These are phyloP conservation scores for Viola odorata DNA, from an alignment of 345 rosid species.

Conservation along the genomic window DNA sequence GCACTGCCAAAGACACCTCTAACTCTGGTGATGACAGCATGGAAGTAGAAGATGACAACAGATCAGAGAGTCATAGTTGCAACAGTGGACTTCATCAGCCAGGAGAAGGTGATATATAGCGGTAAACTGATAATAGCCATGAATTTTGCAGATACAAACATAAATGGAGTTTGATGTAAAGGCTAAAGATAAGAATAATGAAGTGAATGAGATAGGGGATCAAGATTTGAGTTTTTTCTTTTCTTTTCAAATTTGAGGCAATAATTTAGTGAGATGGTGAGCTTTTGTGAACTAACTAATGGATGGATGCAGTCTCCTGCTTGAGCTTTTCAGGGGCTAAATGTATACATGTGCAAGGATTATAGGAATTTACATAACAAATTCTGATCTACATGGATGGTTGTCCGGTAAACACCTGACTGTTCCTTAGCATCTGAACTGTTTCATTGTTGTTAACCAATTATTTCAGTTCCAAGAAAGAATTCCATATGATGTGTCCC, in stretches of 20 bases:
- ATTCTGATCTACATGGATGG: no score
- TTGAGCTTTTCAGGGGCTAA: no score
- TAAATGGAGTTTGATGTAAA: constrained; percentile 11
- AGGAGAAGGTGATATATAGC: constrained; percentile 8
- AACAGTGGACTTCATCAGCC: constrained; percentile 4
- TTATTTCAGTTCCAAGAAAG: no score
- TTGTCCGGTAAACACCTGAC: no score
- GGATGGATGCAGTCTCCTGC: no score
- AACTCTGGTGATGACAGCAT: constrained; percentile 12
- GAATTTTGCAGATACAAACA: constrained; percentile 20
- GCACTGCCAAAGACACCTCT: constrained; percentile 7
- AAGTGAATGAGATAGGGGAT: constrained; percentile 6
- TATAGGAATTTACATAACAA: no score
- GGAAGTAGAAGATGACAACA: constrained; percentile 12
- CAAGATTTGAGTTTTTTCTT: constrained; percentile 3
- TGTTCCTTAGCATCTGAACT: no score
- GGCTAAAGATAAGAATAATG: constrained; percentile 9
- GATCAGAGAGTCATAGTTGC: constrained; percentile 24
- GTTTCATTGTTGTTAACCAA: no score
- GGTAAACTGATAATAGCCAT: constrained; percentile 12
- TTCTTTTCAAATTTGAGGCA: neutral
- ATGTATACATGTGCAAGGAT: no score
- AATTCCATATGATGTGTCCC: no score
- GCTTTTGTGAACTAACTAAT: neutral
- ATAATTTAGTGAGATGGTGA: constrained; percentile 6